A percentile compares a stretch with the other conserved stretches of the same genome.
Evolutionary conservation across 1,284 basidiomycete species (phyloP).

Genomic region (Sphaerobolus stellatus): DNA sequence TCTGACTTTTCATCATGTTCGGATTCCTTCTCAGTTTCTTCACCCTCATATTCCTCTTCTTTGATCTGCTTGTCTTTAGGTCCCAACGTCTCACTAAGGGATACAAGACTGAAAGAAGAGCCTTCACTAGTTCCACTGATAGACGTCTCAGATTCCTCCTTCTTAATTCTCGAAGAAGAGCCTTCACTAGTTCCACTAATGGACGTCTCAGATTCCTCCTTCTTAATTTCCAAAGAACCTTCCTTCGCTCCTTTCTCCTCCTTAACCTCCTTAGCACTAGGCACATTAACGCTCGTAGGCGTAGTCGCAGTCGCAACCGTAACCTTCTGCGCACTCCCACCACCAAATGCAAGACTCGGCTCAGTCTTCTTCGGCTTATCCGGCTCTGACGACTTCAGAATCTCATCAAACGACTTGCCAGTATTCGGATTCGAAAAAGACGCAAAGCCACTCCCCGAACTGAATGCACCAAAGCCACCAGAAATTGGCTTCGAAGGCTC

Average conservation of each 20-base stretch:
- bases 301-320: neutral
- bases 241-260: slow-evolving; percentile 3
- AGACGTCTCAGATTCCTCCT: neutral
- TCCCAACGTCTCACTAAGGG: slow-evolving; percentile 24
- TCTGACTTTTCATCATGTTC: slow-evolving; percentile 31
- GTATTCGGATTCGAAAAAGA: slow-evolving; percentile 37
- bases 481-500: slow-evolving; percentile 14
- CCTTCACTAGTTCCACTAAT: no score
- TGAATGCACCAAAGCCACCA: slow-evolving; percentile 51
- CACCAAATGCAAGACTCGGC: slow-evolving; percentile 11
- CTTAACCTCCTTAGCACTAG: neutral
- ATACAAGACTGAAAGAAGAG: slow-evolving; percentile 29
- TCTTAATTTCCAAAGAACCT: neutral
- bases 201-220: slow-evolving; percentile 9
- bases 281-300: neutral
- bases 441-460: slow-evolving; percentile 44
- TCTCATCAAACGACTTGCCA: slow-evolving; percentile 39
- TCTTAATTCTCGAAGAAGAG: neutral
- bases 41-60: slow-evolving; percentile 20
- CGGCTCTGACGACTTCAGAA: slow-evolving; percentile 31
- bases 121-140: neutral
- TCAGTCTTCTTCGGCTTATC: slow-evolving; percentile 16
- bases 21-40: slow-evolving; percentile 23
- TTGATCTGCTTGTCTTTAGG: slow-evolving; percentile 13
- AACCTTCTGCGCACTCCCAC: neutral